A percentile compares a stretch with the other conserved stretches of the same genome.
Evolutionary conservation across 2,329 filamentous ascomycete genomes (phyloP).

Genomic region (Torrubiella hemipterigena): DNA sequence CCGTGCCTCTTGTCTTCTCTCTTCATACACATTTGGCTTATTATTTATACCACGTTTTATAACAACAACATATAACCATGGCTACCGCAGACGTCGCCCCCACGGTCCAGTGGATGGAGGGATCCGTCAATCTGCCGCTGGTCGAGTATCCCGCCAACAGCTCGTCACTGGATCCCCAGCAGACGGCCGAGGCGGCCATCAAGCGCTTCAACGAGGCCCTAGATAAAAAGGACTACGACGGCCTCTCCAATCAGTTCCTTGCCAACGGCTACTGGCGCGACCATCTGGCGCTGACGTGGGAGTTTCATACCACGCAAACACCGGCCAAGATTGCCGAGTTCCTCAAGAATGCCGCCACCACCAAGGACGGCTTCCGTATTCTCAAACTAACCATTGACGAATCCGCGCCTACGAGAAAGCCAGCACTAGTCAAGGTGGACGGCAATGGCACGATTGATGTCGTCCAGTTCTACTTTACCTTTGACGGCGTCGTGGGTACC

Average conservation of each 20-base stretch:
- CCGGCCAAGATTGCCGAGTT: conserved; percentile 2
- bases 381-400: conserved; percentile 3
- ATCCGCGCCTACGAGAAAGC: background rate
- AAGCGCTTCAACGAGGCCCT: conserved; percentile 3
- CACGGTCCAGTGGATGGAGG: conserved; percentile 5
- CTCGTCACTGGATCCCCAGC: background rate
- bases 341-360: conserved; percentile 4
- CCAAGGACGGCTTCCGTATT: conserved; percentile 2
- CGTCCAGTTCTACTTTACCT: conserved; percentile 9
- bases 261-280: conserved; percentile 40
- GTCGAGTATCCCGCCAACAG: conserved; percentile 3
- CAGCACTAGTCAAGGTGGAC: conserved; percentile 5
- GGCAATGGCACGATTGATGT: conserved; percentile 6
- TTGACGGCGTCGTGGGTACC: conserved; percentile 8
- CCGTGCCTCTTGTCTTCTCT: too few relatives aligned
- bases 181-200: conserved; percentile 2
- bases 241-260: conserved; percentile 16
- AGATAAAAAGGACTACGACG: conserved; percentile 7
- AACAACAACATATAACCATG: too few relatives aligned
- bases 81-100: conserved; percentile 1
- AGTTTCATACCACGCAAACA: conserved; percentile 30
- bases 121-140: conserved; percentile 4
- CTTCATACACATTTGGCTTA: too few relatives aligned
- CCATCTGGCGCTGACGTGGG: conserved; percentile 39
- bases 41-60: too few relatives aligned